These are phyloP conservation scores for Apiotrichum akiyoshidainum DNA, from an alignment of 1,284 basidiomycete species.

Conservation along the genomic window DNA sequence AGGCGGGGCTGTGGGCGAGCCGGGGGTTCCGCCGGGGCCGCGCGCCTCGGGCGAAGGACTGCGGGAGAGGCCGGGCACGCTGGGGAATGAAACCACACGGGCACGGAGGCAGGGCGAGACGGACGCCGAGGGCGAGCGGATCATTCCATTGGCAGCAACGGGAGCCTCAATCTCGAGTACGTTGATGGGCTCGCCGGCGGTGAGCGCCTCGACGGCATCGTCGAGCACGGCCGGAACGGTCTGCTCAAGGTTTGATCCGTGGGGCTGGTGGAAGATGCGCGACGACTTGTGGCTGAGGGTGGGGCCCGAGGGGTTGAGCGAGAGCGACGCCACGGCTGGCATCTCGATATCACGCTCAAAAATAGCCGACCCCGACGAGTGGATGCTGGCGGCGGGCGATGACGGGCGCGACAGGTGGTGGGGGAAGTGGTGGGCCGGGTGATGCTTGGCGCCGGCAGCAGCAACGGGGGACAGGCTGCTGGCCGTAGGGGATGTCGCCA, in stretches of 20 bases:
- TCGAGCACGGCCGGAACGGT: constrained; percentile 49
- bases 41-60: constrained; percentile 15
- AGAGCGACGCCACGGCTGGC: constrained; percentile 35
- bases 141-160: constrained; percentile 23
- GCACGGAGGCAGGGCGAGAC: constrained; percentile 25
- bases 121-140: constrained; percentile 32
- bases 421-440: constrained; percentile 12
- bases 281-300: constrained; percentile 42
- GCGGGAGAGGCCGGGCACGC: constrained; percentile 10
- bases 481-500: background rate
- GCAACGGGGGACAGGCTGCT: too few species aligned
- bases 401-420: constrained; percentile 32
- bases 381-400: constrained; percentile 42
- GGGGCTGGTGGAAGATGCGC: constrained; percentile 36
- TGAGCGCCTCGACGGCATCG: constrained; percentile 50
- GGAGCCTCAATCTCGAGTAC: constrained; percentile 46
- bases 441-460: background rate
- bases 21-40: background rate
- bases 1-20: background rate
- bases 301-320: constrained; percentile 26
- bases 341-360: constrained; percentile 51
- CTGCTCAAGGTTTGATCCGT: constrained; percentile 44
- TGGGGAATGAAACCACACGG: constrained; percentile 14
- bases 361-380: constrained; percentile 46
- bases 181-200: constrained; percentile 23